Evolutionary conservation across 2,329 filamentous ascomycete species (phyloP).

Genomic region (Stemphylium lycopersici): DNA sequence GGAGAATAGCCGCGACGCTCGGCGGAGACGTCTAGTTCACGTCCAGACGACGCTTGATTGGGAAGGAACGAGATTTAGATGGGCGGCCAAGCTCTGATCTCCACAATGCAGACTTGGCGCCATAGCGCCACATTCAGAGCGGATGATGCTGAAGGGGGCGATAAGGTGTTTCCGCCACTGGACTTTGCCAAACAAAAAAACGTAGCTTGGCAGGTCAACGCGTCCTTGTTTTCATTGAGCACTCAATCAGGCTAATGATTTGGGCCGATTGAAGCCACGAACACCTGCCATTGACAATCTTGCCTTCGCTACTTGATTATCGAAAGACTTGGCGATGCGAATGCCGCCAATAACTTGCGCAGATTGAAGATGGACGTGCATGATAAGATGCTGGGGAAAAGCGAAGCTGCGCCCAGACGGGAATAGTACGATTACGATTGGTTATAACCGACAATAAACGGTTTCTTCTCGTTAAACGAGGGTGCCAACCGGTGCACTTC

Average conservation of each 20-base stretch:
- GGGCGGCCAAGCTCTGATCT: conserved; percentile 14
- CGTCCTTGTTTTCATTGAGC: not conserved
- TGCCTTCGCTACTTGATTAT: too few relatives aligned
- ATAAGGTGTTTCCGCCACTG: conserved; percentile 5
- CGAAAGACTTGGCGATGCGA: not conserved
- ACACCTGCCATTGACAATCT: too few relatives aligned
- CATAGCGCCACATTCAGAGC: conserved; percentile 22
- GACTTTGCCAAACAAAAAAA: not conserved
- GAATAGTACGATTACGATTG: not conserved
- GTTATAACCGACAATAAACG: not conserved
- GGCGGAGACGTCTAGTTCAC: conserved; percentile 22
- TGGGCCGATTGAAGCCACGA: not conserved
- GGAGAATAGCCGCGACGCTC: conserved; percentile 23
- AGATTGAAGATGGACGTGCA: not conserved
- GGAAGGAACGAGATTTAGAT: conserved; percentile 30
- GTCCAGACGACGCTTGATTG: conserved; percentile 29
- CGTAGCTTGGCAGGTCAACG: not conserved
- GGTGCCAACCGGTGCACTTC: not conserved
- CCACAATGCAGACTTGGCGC: conserved; percentile 28
- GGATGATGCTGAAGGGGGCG: conserved; percentile 1
- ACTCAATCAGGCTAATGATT: not conserved
- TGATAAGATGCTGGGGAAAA: not conserved
- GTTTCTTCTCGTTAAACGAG: not conserved
- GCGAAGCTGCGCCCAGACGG: not conserved
- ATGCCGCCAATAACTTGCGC: not conserved